Evolutionary conservation across 2,329 filamentous ascomycete species (phyloP).

Genomic region (Gyromitra esculenta): DNA sequence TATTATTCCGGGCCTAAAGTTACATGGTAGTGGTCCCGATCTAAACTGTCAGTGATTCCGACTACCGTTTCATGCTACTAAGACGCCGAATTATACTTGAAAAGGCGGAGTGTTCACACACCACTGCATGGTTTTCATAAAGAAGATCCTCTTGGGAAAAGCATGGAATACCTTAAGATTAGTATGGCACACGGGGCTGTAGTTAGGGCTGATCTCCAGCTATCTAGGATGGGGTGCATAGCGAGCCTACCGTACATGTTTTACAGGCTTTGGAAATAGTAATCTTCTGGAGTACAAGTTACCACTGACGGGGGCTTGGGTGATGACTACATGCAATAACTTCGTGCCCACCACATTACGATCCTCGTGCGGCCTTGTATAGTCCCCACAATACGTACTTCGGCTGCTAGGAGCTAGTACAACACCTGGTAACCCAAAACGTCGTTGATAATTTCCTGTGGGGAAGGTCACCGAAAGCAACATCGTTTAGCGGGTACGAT

Average conservation of each 20-base stretch:
- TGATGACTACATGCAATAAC: background rate
- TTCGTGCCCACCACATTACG: background rate
- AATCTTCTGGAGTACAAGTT: background rate
- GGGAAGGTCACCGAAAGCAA: slow-evolving; percentile 10
- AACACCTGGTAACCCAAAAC: slow-evolving; percentile 10
- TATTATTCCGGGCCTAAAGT: background rate
- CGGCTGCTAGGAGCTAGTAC: slow-evolving; percentile 9
- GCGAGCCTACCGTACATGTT: slow-evolving; percentile 1
- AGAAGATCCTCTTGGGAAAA: background rate
- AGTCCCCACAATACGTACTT: slow-evolving; percentile 20
- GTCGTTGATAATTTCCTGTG: slow-evolving; percentile 8
- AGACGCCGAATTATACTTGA: slow-evolving; percentile 7
- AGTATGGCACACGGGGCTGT: background rate
- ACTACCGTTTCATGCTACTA: slow-evolving; percentile 8
- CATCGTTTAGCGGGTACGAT: background rate
- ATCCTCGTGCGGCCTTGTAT: background rate
- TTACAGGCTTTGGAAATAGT: background rate
- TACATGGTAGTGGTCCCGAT: slow-evolving; percentile 9
- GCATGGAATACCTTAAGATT: slow-evolving; percentile 1
- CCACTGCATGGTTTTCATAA: background rate
- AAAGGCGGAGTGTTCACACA: slow-evolving; percentile 10
- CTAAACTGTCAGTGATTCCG: slow-evolving; percentile 11
- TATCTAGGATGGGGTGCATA: background rate
- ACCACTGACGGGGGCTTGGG: background rate
- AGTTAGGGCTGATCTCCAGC: slow-evolving; percentile 2